Evolutionary conservation across 768 basidiomycete species (phyloP), one percentile per base, ranked within the genome.

Genomic region (Macrolepiota dolichaula): DNA sequence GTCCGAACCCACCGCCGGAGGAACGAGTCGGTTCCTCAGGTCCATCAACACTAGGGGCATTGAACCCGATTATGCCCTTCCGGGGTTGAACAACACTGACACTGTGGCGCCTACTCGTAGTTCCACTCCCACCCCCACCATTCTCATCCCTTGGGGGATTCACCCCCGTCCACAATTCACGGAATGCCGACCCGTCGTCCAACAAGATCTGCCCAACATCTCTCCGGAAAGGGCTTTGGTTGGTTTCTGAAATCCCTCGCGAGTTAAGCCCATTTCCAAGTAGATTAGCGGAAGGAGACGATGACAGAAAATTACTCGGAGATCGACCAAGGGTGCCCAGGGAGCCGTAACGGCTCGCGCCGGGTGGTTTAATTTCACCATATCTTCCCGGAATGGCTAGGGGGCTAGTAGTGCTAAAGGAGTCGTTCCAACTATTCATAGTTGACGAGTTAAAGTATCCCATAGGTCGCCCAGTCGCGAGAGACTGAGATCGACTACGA

Each of bases 181-280:
- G 79, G 65, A 91, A 83, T 0, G 86, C 85, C 0, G 86, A 82
- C 3, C 84, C 85, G 59, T 92, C 90, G 67, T 92, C 89, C 52
- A 87, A 72, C 37, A 92, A 72, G 59, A 93, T 91, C 72, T 89
- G 85, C 5, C 84, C 85, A 17, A 94, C 88, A 70, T 94, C 91
- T 24, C 92, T 78, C n/a, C 91, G 84, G 70, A 94, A 94, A 0
- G 92, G 92, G 64, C 85, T 87, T 83, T 91, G 89, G 70, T 93
- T 94, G 32, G 90, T 89, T 44, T 84, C 73, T 59, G 77, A 74
- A n/a, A 60, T 52, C 25, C 59, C 52, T 6, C 40, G 27, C 17
- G 51, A 35, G 22, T 36, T 44, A 72, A 76, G 74, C 67, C 78
- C 82, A 72, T 82, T 84, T 68, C 77, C 73, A 62, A 71, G 69